phyloP scores from a whole-genome alignment of 129 eudicot species.

The Flaveria ramosissima region DNA sequence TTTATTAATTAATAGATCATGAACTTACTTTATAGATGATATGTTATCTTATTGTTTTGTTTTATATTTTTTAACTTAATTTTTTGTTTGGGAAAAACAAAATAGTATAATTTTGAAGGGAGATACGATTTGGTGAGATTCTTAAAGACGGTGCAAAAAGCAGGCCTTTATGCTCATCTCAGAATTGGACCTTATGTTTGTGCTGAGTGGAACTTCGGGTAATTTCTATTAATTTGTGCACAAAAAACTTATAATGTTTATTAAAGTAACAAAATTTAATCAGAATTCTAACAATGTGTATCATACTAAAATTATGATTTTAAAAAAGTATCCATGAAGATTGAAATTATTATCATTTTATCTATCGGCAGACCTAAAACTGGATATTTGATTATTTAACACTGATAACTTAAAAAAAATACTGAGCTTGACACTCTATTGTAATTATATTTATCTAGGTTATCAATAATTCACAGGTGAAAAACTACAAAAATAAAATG shows the following conservation, averaged over 20 bases:
- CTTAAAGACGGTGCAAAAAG: conserved; percentile 77
- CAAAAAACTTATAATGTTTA: too few relatives aligned
- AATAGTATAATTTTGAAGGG: conserved; percentile 78
- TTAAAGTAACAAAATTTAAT: too few relatives aligned
- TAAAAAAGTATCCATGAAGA: background rate
- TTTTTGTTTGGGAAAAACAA: conserved; percentile 10
- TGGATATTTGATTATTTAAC: background rate
- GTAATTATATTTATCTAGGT: background rate
- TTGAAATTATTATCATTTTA: too few relatives aligned
- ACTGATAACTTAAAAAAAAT: background rate
- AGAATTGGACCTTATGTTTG: conserved; percentile 92
- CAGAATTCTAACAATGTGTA: background rate
- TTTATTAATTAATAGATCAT: background rate
- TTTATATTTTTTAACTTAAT: background rate
- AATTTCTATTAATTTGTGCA: conserved; percentile 16
- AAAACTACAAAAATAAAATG: background rate
- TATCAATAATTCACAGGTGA: background rate
- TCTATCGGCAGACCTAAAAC: background rate
- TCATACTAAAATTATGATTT: background rate
- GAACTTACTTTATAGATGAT: background rate
- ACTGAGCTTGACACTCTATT: background rate
- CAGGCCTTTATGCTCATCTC: conserved; percentile 84
- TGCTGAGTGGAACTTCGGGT: conserved; percentile 98
- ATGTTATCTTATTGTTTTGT: background rate
- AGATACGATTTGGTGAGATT: conserved; percentile 81